These are phyloP conservation scores for Eucalyptus pauciflora DNA, from an alignment of 345 rosid species.

Conservation along the genomic window DNA sequence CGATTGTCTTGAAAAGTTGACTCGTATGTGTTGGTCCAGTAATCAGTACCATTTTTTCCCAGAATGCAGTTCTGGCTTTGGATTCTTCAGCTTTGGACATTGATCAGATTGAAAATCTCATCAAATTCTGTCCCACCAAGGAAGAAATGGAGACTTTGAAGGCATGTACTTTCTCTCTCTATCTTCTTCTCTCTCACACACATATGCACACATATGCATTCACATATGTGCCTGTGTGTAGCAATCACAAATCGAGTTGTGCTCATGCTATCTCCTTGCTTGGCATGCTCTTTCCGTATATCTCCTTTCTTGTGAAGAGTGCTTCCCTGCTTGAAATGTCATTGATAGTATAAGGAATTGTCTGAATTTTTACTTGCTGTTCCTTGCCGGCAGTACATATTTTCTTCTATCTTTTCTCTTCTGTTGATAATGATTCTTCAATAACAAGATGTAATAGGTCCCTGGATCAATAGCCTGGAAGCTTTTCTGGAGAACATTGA, in stretches of 20 bases:
- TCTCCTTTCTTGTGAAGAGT: not conserved
- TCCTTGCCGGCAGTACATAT: not conserved
- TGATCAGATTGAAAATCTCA: slow-evolving; percentile 98
- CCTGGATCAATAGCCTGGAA: not conserved
- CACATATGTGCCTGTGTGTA: not conserved
- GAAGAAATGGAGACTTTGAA: slow-evolving; percentile 86
- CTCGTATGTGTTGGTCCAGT: not conserved
- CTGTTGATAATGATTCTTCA: not conserved
- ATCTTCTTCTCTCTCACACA: not conserved
- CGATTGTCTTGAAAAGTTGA: not conserved
- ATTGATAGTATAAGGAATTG: not conserved
- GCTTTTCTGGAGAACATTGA: not conserved
- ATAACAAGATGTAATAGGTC: not conserved
- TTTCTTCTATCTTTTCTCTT: not conserved
- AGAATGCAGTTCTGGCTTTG: slow-evolving; percentile 88
- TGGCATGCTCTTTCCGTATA: not conserved
- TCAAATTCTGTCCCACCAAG: slow-evolving; percentile 94
- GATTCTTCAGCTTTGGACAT: slow-evolving; percentile 81
- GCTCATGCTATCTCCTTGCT: not conserved
- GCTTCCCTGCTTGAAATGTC: not conserved
- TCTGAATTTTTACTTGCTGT: not conserved
- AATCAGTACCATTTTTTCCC: slow-evolving; percentile 1
- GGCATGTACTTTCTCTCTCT: slow-evolving; percentile 23
- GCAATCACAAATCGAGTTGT: not conserved
- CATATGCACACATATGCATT: not conserved